These are phyloP conservation scores for Pseudogymnoascus sp. DNA, from an alignment of 2,329 filamentous ascomycete genomes.

Conservation along the genomic window DNA sequence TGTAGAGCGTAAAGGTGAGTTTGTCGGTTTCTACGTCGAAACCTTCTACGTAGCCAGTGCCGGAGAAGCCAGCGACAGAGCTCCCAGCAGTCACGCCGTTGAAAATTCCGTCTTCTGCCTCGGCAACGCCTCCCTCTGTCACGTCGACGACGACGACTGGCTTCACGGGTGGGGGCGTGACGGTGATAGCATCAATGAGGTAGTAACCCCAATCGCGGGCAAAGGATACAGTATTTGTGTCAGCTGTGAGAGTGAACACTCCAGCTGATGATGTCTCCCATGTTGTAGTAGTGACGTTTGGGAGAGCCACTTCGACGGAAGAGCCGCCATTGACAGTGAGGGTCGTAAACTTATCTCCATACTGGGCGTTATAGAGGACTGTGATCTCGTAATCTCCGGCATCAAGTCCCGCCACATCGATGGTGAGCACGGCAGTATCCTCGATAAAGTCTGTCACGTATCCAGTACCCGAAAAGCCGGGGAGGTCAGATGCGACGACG, in stretches of 20 bases:
- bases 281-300: constrained; percentile 27
- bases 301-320: constrained; percentile 35
- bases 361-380: constrained; percentile 37
- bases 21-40: constrained; percentile 37
- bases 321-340: constrained; percentile 37
- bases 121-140: constrained; percentile 15
- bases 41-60: constrained; percentile 39
- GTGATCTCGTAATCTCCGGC: constrained; percentile 36
- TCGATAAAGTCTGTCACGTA: constrained; percentile 40
- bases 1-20: constrained; percentile 36
- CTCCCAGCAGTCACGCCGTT: constrained; percentile 34
- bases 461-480: constrained; percentile 26
- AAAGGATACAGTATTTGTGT: constrained; percentile 37
- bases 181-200: constrained; percentile 37
- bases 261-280: constrained; percentile 35
- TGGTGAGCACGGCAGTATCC: constrained; percentile 35
- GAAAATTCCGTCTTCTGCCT: constrained; percentile 37
- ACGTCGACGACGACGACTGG: constrained; percentile 14
- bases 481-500: constrained; percentile 11
- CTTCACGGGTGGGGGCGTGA: constrained; percentile 9
- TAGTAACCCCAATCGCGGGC: constrained; percentile 41
- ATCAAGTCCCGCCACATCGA: constrained; percentile 30
- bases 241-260: constrained; percentile 35
- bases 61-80: constrained; percentile 33
- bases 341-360: constrained; percentile 38